Evolutionary conservation across 768 basidiomycete species (phyloP), one percentile per base, ranked within the genome.

Genomic region (Cytidiella melzeri): DNA sequence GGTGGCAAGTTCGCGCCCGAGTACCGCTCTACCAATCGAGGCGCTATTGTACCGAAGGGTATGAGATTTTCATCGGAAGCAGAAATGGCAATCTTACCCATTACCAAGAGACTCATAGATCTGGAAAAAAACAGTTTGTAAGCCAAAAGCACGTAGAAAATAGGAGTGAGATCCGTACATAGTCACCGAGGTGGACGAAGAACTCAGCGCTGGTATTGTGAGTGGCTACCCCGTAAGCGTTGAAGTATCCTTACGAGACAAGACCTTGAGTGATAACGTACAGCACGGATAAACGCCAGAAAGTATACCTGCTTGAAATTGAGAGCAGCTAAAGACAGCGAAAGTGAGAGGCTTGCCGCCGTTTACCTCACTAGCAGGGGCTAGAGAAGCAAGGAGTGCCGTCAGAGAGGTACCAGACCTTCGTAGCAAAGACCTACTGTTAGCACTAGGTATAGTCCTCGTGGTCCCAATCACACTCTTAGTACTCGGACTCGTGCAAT

Each of bases 281-380:
- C 26, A n/a, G n/a, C n/a, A n/a, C 11, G 45, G 10, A 48, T 24
- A 3, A 21, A 23, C n/a, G n/a, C n/a, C n/a, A n/a, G n/a, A 13
- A 7, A 15, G 20, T 64, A 20, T 45, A 72, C 76, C 76, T 37
- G 67, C 64, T 61, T 77, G 79, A 55, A 66, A 78, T 47, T 74
- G 75, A 3, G 78, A 77, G 58, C 79, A 81, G 5, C 76, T 79
- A 61, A 80, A 81, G 2, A 81, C 75, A 1, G 77, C 79, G n/a
- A 83, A 59, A 1, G 71, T 73, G 25, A 79, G 51, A 9, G 73
- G 73, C 38, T 73, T 73, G 4, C 79, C 78, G n/a, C 73, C 70
- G 60, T 80, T 75, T 27, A 83, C 72, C 41, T 60, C 38, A 4
- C 65, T 55, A 1, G 75, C 73, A 3, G 74, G 71, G 9, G 77